phyloP scores from a whole-genome alignment of 2,329 filamentous ascomycete species.

The Trichoderma aggressivum region DNA sequence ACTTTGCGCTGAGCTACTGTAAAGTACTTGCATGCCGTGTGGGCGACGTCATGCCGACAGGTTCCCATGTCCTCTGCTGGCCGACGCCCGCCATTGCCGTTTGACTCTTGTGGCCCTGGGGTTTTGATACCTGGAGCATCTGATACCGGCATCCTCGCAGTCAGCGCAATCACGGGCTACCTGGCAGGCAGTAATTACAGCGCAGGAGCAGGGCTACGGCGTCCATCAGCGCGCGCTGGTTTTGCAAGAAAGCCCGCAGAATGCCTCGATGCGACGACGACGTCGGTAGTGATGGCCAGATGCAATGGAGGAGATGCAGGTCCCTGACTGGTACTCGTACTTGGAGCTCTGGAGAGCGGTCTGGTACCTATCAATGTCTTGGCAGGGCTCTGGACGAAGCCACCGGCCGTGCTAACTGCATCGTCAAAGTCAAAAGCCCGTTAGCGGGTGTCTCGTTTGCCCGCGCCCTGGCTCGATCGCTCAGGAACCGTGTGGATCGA shows the following conservation, averaged over 20 bases:
- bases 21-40: background rate
- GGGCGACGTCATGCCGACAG: slow-evolving; percentile 12
- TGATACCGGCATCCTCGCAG: background rate
- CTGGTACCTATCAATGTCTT: background rate
- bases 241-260: background rate
- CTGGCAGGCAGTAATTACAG: slow-evolving; percentile 9
- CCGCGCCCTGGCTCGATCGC: slow-evolving; percentile 14
- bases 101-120: background rate
- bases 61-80: background rate
- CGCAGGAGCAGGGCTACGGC: background rate
- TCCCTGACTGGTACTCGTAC: background rate
- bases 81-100: background rate
- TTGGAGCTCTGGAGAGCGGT: background rate
- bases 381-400: background rate
- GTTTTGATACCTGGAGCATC: background rate
- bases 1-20: slow-evolving; percentile 1
- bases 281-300: background rate
- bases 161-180: background rate
- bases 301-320: background rate
- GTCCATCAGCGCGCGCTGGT: background rate
- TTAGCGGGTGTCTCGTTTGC: slow-evolving; percentile 2
- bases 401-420: background rate
- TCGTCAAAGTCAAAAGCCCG: slow-evolving; percentile 6
- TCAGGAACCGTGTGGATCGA: slow-evolving; percentile 15
- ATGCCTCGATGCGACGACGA: background rate